Evolutionary conservation across 257 asterid genomes (phyloP).

Genomic region (Nyctanthes arbortristis): DNA sequence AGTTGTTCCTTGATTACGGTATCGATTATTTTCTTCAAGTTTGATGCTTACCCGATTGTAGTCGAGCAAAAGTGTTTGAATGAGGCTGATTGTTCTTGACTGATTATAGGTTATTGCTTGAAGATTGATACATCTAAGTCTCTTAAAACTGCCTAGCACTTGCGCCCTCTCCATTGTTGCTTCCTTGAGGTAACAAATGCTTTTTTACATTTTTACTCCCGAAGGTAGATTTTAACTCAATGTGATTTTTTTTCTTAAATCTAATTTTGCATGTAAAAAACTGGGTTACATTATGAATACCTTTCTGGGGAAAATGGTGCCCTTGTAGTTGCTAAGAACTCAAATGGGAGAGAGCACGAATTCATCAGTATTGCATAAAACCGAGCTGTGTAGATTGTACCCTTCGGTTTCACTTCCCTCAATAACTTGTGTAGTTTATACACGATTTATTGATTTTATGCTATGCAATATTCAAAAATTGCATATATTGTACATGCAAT

Average conservation of each 20-base stretch:
- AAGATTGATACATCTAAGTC: not conserved
- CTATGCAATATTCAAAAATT: too few species aligned
- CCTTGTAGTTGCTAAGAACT: not conserved
- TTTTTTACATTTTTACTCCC: not conserved
- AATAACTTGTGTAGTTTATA: not conserved
- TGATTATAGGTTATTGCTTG: not conserved
- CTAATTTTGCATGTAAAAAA: not conserved
- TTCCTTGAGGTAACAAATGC: conserved; percentile 9
- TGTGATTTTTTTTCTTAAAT: not conserved
- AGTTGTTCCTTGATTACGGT: not conserved
- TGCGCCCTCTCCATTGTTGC: not conserved
- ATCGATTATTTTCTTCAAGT: not conserved
- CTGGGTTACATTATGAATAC: not conserved
- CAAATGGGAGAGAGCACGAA: not conserved
- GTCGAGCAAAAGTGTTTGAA: not conserved
- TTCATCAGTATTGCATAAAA: not conserved
- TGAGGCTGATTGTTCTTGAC: not conserved
- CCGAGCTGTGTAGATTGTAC: not conserved
- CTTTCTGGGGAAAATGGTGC: not conserved
- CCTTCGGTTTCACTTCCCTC: not conserved
- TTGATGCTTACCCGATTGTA: not conserved
- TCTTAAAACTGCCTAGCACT: not conserved
- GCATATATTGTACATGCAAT: too few species aligned
- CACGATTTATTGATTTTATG: too few species aligned
- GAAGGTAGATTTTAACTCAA: not conserved